Evolutionary conservation across 108 stramenopile species (phyloP).

Genomic region (Fragilariopsis cylindrus): DNA sequence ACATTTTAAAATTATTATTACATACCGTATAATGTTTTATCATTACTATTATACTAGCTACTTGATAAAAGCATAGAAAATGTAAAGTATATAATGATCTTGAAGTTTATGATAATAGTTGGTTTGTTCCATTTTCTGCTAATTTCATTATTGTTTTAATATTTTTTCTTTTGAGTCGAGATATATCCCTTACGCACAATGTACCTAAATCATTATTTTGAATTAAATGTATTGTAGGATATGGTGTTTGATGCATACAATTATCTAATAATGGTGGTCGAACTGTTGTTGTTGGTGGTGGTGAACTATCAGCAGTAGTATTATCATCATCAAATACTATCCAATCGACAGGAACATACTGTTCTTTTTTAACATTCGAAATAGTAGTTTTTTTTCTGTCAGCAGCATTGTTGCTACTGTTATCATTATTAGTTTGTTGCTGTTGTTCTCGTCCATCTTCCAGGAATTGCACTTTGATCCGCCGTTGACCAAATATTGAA

Average conservation of each 20-base stretch:
- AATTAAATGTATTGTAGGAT: slow-evolving; percentile 55
- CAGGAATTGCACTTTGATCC: slow-evolving; percentile 42
- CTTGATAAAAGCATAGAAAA: no score
- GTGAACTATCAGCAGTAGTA: background rate
- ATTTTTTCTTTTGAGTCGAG: slow-evolving; percentile 54
- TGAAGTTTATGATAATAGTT: no score
- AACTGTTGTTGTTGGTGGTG: background rate
- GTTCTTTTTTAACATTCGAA: slow-evolving; percentile 21
- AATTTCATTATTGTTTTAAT: slow-evolving; percentile 2
- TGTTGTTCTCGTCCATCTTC: slow-evolving; percentile 3
- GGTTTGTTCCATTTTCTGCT: no score
- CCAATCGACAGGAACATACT: slow-evolving; percentile 56
- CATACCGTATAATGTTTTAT: no score
- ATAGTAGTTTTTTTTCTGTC: background rate
- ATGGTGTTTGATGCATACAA: slow-evolving; percentile 53
- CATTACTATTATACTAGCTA: no score
- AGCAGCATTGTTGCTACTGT: background rate
- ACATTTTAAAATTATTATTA: no score
- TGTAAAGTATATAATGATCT: no score
- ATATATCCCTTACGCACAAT: slow-evolving; percentile 39
- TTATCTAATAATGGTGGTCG: slow-evolving; percentile 45
- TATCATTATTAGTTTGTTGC: background rate
- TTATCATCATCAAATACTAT: slow-evolving; percentile 1
- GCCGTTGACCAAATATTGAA: slow-evolving; percentile 38
- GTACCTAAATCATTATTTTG: slow-evolving; percentile 45